phyloP scores from a whole-genome alignment of 495 filamentous ascomycete genomes.

The Talaromyces nanjingensis region DNA sequence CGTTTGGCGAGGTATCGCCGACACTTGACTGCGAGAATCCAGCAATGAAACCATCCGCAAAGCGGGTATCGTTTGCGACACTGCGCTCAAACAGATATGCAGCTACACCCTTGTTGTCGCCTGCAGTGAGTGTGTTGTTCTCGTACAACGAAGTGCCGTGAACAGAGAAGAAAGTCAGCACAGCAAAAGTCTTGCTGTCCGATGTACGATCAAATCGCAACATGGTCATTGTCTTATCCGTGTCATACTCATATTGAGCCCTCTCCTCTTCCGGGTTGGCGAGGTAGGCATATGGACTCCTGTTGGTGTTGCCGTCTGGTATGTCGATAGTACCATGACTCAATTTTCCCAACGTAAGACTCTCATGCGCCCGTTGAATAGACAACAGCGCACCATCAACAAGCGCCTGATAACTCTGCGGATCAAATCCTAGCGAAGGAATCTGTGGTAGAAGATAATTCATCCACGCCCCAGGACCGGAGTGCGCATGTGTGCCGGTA shows the following conservation, averaged over 20 bases:
- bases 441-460: slow-evolving; percentile 96
- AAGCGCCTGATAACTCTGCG: slow-evolving; percentile 82
- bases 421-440: slow-evolving; percentile 82
- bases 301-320: slow-evolving; percentile 78
- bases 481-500: slow-evolving; percentile 90
- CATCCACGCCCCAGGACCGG: slow-evolving; percentile 87
- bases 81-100: slow-evolving; percentile 79
- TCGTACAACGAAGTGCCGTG: slow-evolving; percentile 89
- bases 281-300: slow-evolving; percentile 86
- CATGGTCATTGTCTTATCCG: slow-evolving; percentile 82
- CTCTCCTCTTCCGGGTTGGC: slow-evolving; percentile 80
- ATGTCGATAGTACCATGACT: slow-evolving; percentile 69
- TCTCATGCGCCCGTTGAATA: slow-evolving; percentile 75
- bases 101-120: slow-evolving; percentile 95
- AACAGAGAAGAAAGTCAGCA: slow-evolving; percentile 89
- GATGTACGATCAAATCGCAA: slow-evolving; percentile 69
- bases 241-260: slow-evolving; percentile 61
- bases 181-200: slow-evolving; percentile 66
- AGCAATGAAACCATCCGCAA: slow-evolving; percentile 71
- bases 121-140: slow-evolving; percentile 88
- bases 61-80: slow-evolving; percentile 41
- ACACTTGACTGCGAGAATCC: slow-evolving; percentile 95
- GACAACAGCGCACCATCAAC: slow-evolving; percentile 80
- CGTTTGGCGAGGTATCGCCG: slow-evolving; percentile 87
- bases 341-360: slow-evolving; percentile 62